Evolutionary conservation across 768 basidiomycete species (phyloP), one percentile per base, ranked within the genome.

Genomic region (Mycena pura): DNA sequence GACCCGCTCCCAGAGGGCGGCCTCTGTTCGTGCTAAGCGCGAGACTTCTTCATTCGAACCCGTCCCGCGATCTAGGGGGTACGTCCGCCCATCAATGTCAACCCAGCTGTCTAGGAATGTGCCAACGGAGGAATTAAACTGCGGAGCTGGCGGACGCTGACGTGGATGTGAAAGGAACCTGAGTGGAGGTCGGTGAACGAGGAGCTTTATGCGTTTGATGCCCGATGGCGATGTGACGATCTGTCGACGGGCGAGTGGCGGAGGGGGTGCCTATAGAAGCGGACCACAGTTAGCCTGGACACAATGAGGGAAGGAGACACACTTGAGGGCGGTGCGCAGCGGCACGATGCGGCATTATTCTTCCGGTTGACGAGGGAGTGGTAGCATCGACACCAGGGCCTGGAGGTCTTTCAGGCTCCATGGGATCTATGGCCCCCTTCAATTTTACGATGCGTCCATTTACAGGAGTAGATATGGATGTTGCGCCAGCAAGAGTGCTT

Each of bases 111-210:
- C 73, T 15, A 96, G 76, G 53, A 88, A 84, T 0, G 76, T 67
- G 9, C 76, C 64, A 10, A 95, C 72, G 1, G 90, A 89, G 0
- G 80, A 78, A 14, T 79, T 80, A 66, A 83, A 82, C 45, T 77
- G 77, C 0, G 87, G 76, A 0, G 76, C 74, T 0, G 83, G 79
- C 1, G 92, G 89, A 11, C 79, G 78, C 69, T 97, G 95, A 13
- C 70, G 71, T 0, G 90, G 93, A 71, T 89, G 84, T 13, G 92
- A 85, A 40, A 86, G 77, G 2, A 48, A 24, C 9, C 76, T 69
- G 3, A 85, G 86, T 1, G 83, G 81, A 7, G 91, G 91, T 13
- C 77, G 78, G 36, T 88, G 83, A 14, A 93, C 88, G 45, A 91
- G 82, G 57, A 90, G 78, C 66, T 82, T 85, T 46, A 92, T 79